Base-by-base conservation (phyloP, 768 basidiomycete genomes). In the Omphalotus guepiniiformis region DNA sequence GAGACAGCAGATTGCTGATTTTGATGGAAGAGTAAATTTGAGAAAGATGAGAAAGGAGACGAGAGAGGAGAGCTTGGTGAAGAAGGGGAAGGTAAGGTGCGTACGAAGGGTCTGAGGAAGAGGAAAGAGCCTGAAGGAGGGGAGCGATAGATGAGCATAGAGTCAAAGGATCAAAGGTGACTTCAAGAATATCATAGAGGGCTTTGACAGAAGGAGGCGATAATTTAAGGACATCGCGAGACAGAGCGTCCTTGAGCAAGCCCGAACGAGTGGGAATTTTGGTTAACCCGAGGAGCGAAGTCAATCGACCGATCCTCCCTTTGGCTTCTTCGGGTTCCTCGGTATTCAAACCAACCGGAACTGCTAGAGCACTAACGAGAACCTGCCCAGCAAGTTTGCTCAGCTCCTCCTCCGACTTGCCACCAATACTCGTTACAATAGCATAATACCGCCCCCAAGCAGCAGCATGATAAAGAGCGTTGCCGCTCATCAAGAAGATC, bases 401-500 rank as follows among this genome's bases (percentile, higher is more conserved):
- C 59, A 88, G 67, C 59, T 92, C 91, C 54, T 88, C 87, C n/a
- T 83, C 79, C 0, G 79, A 72, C 63, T 83, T 85, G 16, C 83
- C 86, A 16, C 85, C 84, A 30, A 86, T 82, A 52, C 73, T 79
- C 8, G 79, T 82, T 39, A 86, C 78, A 43, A 89, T 71, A 52
- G 79, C 75, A 58, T 85, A 83, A 63, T 93, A 96, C 47, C 85
- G 76, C 37, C 86, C 82, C 93, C 93, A 97, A 0, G 95, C 93
- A 15, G 95, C 93, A 40, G 95, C 94, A 62, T 98, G 95, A 70
- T 93, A 98, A 12, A 99, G 73, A 3, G 92, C 85, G 57, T 93
- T 95, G 13, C 92, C 89, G 51, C 88, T 91, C 74, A 93, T 95
- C 58, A 94, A 76, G 75, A 97, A 99, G 53, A 99, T 95, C 61